These are phyloP conservation scores for Fomitopsis palustris DNA, from an alignment of 1,284 basidiomycete species.

Conservation along the genomic window DNA sequence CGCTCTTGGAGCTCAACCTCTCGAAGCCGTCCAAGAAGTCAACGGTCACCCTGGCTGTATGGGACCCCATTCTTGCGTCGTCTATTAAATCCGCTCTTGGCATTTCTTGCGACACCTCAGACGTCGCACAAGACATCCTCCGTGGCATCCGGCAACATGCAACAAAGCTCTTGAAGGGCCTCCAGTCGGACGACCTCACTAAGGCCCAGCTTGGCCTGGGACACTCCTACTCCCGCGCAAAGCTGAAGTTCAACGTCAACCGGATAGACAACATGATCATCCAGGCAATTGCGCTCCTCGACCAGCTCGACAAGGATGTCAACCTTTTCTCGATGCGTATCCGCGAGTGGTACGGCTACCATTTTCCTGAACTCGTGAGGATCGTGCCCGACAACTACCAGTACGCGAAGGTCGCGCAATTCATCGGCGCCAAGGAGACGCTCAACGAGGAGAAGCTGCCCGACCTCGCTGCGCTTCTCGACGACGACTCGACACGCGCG, in stretches of 20 bases:
- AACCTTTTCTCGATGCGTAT: constrained; percentile 99
- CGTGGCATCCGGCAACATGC: constrained; percentile 94
- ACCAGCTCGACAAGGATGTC: constrained; percentile 99
- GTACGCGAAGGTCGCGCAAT: constrained; percentile 86
- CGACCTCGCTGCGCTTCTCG: constrained; percentile 81
- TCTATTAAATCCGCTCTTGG: constrained; percentile 79
- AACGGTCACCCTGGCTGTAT: constrained; percentile 80
- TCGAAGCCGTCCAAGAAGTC: constrained; percentile 80
- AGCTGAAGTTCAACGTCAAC: constrained; percentile 99
- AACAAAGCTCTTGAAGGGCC: constrained; percentile 85
- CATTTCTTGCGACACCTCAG: constrained; percentile 87
- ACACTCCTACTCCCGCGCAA: constrained; percentile 96
- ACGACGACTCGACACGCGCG: constrained; percentile 84
- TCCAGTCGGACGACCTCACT: constrained; percentile 85
- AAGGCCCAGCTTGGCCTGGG: constrained; percentile 97
- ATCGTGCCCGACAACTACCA: constrained; percentile 95
- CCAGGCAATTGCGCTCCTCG: constrained; percentile 96
- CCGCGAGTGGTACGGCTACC: constrained; percentile 99
- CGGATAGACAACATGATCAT: constrained; percentile 99
- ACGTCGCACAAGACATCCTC: constrained; percentile 84
- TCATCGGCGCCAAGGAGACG: constrained; percentile 90
- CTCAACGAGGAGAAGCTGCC: constrained; percentile 75
- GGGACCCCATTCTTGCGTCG: constrained; percentile 77
- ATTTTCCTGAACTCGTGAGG: constrained; percentile 96
- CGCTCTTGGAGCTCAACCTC: constrained; percentile 87